Percentiles rank a stretch among this genome's conserved stretches.
phyloP scores from a whole-genome alignment of 208 protist genomes.

The Wallacemonas sp. region DNA sequence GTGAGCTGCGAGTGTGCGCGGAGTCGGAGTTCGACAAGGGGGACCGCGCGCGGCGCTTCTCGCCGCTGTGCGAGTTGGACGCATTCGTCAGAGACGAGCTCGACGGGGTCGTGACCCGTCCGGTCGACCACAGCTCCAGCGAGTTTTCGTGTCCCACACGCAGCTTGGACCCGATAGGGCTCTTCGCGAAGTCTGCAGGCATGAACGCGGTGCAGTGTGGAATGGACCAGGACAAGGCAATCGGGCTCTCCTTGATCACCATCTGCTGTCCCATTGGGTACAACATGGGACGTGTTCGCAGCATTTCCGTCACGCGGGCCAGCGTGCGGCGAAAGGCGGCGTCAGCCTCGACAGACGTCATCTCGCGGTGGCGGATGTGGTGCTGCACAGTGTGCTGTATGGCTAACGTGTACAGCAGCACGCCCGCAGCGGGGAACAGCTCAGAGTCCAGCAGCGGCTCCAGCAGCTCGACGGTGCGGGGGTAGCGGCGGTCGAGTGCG shows the following conservation, averaged over 20 bases:
- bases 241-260: background rate
- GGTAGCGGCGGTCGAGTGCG: constrained; percentile 9
- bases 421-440: background rate
- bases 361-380: background rate
- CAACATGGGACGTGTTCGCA: background rate
- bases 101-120: background rate
- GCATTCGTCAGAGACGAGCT: constrained; percentile 7
- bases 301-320: background rate
- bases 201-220: background rate
- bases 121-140: background rate
- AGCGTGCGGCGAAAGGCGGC: background rate
- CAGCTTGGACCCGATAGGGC: too few species aligned
- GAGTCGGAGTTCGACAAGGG: too few species aligned
- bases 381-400: background rate
- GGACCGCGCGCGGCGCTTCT: background rate
- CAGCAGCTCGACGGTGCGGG: background rate
- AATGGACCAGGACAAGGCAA: background rate
- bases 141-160: background rate
- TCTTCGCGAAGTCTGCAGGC: too few species aligned
- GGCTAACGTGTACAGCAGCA: background rate
- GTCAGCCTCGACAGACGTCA: background rate
- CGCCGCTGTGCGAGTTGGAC: background rate
- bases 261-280: background rate
- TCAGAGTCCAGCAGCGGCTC: background rate
- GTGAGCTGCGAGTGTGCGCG: background rate